Evolutionary conservation across 2,329 filamentous ascomycete species (phyloP).

Genomic region (Fusarium sp.): DNA sequence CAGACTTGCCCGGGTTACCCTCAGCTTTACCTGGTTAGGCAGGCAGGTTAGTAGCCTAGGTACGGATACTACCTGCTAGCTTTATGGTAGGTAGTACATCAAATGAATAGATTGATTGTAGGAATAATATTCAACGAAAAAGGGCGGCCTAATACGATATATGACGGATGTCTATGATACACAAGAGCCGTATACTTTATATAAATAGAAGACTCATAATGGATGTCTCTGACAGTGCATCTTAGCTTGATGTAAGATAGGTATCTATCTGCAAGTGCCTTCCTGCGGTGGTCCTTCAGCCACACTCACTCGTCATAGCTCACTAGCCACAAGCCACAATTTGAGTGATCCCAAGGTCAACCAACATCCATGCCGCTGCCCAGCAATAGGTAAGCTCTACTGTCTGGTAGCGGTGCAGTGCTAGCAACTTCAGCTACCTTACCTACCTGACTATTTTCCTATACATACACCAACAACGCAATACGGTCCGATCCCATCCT

Average conservation of each 20-base stretch:
- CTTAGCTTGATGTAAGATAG: not conserved
- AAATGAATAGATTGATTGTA: not conserved
- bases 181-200: not conserved
- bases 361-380: slow-evolving; percentile 7
- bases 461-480: slow-evolving; percentile 4
- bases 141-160: not conserved
- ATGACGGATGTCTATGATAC: not conserved
- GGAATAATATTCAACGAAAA: not conserved
- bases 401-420: slow-evolving; percentile 10
- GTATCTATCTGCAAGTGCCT: not conserved
- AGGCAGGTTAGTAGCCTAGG: not conserved
- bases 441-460: not conserved
- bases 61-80: not conserved
- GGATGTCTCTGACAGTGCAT: not conserved
- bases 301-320: slow-evolving; percentile 33
- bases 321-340: slow-evolving; percentile 11
- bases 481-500: not conserved
- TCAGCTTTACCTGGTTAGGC: not conserved
- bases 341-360: slow-evolving; percentile 23
- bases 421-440: slow-evolving; percentile 29
- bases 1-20: slow-evolving; percentile 6
- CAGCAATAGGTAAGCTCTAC: slow-evolving; percentile 33
- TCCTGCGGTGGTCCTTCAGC: slow-evolving; percentile 13
- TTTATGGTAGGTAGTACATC: not conserved
- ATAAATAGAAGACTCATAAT: not conserved